These are phyloP conservation scores for Pseudogymnoascus sp. DNA, from an alignment of 2,329 filamentous ascomycete species.

Conservation along the genomic window DNA sequence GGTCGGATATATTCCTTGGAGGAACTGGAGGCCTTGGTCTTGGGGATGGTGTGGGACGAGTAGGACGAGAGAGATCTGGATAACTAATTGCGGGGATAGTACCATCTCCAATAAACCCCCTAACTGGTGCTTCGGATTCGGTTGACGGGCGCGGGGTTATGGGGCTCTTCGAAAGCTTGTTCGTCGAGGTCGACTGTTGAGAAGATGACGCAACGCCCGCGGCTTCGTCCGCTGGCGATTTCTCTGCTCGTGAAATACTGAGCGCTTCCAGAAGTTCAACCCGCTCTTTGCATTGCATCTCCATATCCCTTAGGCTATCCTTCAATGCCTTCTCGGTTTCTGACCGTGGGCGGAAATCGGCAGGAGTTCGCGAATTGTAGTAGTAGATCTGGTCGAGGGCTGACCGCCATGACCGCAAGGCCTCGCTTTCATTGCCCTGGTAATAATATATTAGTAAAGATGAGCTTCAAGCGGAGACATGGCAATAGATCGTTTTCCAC, in stretches of 20 bases:
- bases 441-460: constrained; percentile 12
- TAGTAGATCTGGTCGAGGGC: constrained; percentile 86
- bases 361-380: constrained; percentile 67
- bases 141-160: constrained; percentile 17
- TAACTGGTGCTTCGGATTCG: constrained; percentile 25
- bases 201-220: constrained; percentile 13
- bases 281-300: constrained; percentile 86
- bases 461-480: not conserved
- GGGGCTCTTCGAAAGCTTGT: constrained; percentile 25
- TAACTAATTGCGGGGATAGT: constrained; percentile 77
- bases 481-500: not conserved
- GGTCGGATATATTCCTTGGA: constrained; percentile 45
- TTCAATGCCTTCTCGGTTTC: constrained; percentile 79
- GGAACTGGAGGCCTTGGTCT: constrained; percentile 38
- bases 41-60: constrained; percentile 52
- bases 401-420: constrained; percentile 80
- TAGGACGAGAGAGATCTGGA: constrained; percentile 66
- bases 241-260: constrained; percentile 52
- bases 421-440: constrained; percentile 85
- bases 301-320: constrained; percentile 73
- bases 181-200: constrained; percentile 7
- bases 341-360: constrained; percentile 61
- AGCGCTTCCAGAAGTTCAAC: constrained; percentile 82
- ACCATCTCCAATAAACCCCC: constrained; percentile 68
- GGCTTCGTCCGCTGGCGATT: constrained; percentile 21